Base-by-base conservation (phyloP, 2,329 filamentous ascomycete species). In the Microsporum canis region DNA sequence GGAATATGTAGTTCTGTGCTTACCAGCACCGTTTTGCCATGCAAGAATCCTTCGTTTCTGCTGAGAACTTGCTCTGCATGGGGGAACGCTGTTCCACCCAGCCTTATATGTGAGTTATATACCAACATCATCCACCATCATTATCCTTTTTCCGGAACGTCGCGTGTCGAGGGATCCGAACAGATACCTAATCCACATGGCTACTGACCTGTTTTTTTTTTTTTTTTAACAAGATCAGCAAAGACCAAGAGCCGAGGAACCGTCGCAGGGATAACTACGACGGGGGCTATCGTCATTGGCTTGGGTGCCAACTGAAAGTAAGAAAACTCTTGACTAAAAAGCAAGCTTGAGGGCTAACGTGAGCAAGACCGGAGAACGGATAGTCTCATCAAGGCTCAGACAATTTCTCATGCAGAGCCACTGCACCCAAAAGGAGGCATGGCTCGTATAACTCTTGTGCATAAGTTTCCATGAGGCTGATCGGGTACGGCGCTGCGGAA, bases 171-270 rank as follows among this genome's bases (percentile, higher is more conserved):
- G 14, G 45, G 12, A 31, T 53, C 49, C 49, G 49, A 29, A 31
- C 8, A n/a, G 12, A 33, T 12, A 43, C 39, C 4, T 5, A 31
- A 34, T 36, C 49, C 49, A 55, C 49, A 55, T 55, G 49, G 49
- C 49, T 31, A 31, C 31, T 31, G 31, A 7, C 29, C 39, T 43
- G 39, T 23, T 14, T n/a, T n/a, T 12, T n/a, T 5, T 43, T 12
- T 43, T 43, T 43, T 55, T n/a, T n/a, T n/a, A n/a, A 36, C 14
- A 55, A 5, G 49, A 55, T 55, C 49, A 55, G 49, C 49, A 55
- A 17, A 5, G 49, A 55, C 49, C 49, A 55, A 55, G 49, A 23
- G 12, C 33, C 23, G 10, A 49, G 27, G 7, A 49, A 49, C 45
- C 14, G 7, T 49, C 45, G 27, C 27, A 49, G 45, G 45, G 45